phyloP scores from a whole-genome alignment of 257 asterid genomes.

The Verbena officinalis region DNA sequence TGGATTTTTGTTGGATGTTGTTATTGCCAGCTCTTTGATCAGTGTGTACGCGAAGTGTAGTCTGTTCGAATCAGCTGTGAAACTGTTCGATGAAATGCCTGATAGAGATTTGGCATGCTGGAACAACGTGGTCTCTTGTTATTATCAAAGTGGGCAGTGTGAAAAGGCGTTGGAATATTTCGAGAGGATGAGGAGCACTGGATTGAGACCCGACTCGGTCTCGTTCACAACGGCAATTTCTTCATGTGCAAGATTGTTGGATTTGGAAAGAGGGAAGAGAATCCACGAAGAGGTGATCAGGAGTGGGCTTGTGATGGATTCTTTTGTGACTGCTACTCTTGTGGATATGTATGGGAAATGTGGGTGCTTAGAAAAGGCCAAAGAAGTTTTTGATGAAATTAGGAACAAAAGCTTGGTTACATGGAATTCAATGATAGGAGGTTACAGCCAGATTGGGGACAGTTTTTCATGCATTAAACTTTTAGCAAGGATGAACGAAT shows the following conservation, averaged over 20 bases:
- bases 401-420: constrained; percentile 63
- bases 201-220: constrained; percentile 61
- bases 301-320: constrained; percentile 50
- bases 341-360: constrained; percentile 88
- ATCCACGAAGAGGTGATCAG: constrained; percentile 57
- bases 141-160: constrained; percentile 69
- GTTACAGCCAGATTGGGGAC: constrained; percentile 69
- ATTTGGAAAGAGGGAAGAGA: constrained; percentile 57
- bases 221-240: constrained; percentile 74
- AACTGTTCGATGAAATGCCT: constrained; percentile 80
- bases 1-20: constrained; percentile 66
- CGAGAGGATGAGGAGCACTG: constrained; percentile 60
- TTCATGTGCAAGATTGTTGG: constrained; percentile 61
- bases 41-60: constrained; percentile 61
- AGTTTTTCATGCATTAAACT: constrained; percentile 54
- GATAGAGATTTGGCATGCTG: constrained; percentile 70
- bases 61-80: constrained; percentile 46
- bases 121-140: constrained; percentile 74
- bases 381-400: constrained; percentile 56
- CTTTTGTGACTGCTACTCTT: constrained; percentile 65
- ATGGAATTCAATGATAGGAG: constrained; percentile 80
- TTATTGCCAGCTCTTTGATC: constrained; percentile 63
- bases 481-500: constrained; percentile 50
- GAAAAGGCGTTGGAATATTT: constrained; percentile 64
- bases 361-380: constrained; percentile 61